A percentile compares a stretch with the other conserved stretches of the same genome.
Conservation (phyloP, 768 basidiomycete species). For the Suillus americanus region DNA sequence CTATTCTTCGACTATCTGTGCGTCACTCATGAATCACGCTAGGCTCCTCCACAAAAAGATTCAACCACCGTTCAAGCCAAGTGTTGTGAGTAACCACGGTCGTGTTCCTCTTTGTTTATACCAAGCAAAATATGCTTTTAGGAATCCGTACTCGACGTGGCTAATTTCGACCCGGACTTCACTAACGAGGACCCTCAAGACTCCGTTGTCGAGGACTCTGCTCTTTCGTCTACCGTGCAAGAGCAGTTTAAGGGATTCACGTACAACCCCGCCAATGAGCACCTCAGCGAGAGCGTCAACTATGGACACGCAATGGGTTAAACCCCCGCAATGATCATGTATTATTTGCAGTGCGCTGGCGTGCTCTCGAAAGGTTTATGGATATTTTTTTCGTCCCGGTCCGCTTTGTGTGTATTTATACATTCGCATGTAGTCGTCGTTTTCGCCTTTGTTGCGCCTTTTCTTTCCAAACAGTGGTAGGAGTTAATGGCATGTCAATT, state of each 20-base stretch:
- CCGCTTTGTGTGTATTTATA: conserved; percentile 8
- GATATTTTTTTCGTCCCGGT: not conserved
- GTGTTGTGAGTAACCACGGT: conserved; percentile 62
- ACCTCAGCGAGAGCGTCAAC: conserved; percentile 81
- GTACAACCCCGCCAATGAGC: conserved; percentile 82
- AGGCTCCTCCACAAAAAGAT: conserved; percentile 91
- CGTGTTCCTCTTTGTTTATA: not conserved
- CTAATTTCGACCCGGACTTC: conserved; percentile 97
- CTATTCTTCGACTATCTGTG: not conserved
- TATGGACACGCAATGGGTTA: conserved; percentile 43
- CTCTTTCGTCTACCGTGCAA: conserved; percentile 92
- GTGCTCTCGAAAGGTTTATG: conserved; percentile 5
- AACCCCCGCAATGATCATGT: not conserved
- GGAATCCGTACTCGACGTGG: conserved; percentile 93
- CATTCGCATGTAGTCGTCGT: not conserved
- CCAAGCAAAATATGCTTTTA: conserved; percentile 25
- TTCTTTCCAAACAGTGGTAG: not conserved
- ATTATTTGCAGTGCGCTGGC: conserved; percentile 2
- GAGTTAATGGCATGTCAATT: not conserved
- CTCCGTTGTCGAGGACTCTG: conserved; percentile 93
- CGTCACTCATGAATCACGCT: conserved; percentile 8
- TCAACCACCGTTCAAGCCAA: conserved; percentile 96
- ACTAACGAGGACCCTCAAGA: conserved; percentile 94
- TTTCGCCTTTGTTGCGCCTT: not conserved
- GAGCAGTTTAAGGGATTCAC: conserved; percentile 94